Percentiles rank a stretch among this genome's conserved stretches.
Conservation (phyloP, 176 grass and related monocot genomes). For the Carex pumila region DNA sequence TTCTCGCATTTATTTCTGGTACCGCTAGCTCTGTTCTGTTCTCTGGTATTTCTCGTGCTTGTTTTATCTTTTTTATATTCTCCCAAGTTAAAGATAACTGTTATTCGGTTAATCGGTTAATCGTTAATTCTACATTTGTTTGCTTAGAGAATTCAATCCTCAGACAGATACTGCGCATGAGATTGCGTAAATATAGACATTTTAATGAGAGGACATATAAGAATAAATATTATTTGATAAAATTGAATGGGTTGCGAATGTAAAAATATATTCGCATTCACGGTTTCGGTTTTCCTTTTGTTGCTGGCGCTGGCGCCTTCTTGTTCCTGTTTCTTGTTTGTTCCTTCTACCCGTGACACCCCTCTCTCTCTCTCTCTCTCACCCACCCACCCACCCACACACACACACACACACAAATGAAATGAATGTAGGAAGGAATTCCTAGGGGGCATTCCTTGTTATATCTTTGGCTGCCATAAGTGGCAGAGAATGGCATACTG, state of each 20-base stretch:
- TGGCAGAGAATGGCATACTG: background rate
- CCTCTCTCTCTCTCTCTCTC: background rate
- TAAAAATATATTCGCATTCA: background rate
- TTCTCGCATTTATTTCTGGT: conserved; percentile 4
- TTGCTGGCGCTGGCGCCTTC: conserved; percentile 1
- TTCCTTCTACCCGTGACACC: background rate
- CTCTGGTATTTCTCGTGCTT: background rate
- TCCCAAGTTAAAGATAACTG: background rate
- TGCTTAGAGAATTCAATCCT: background rate
- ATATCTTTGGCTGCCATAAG: background rate
- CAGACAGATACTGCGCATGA: background rate
- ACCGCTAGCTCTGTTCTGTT: background rate
- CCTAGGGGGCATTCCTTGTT: background rate
- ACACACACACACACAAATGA: background rate
- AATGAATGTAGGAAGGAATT: background rate
- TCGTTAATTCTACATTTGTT: background rate
- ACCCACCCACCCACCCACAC: background rate
- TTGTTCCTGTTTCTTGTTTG: conserved; percentile 18
- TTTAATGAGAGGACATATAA: background rate
- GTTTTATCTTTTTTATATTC: background rate
- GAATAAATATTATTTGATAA: background rate
- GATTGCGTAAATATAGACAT: background rate
- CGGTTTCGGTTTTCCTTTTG: conserved; percentile 1
- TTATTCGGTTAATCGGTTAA: background rate
- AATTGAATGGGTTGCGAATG: background rate